Conservation (phyloP, 257 asterid genomes). For the Anisodus acutangulus region DNA sequence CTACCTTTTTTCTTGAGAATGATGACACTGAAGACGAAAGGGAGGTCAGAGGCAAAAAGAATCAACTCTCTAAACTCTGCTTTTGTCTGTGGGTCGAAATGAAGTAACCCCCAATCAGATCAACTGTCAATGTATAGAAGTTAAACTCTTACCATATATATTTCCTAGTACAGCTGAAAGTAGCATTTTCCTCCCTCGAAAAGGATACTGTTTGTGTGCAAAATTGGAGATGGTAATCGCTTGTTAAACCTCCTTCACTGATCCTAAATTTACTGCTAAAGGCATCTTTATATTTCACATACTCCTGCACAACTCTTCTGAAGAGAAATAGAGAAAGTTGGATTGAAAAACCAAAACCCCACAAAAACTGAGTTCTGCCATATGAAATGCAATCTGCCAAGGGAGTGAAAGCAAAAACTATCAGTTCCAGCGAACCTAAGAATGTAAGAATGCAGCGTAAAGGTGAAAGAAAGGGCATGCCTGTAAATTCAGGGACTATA, state of each 20-base stretch:
- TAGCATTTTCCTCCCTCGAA: not conserved
- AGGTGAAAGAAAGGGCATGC: slow-evolving; percentile 31
- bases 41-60: not conserved
- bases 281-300: not conserved
- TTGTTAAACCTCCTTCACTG: not conserved
- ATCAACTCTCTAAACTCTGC: not conserved
- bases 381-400: not conserved
- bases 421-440: slow-evolving; percentile 16
- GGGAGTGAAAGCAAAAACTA: not conserved
- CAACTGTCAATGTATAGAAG: not conserved
- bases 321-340: not conserved
- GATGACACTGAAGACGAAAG: not conserved
- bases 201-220: not conserved
- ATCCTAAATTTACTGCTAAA: slow-evolving; percentile 25
- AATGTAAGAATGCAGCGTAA: not conserved
- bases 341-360: not conserved
- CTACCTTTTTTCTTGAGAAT: not conserved
- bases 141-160: not conserved
- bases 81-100: not conserved
- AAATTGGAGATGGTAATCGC: not conserved
- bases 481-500: slow-evolving; percentile 45
- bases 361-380: not conserved
- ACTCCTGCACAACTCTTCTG: not conserved
- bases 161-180: not conserved
- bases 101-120: not conserved